A percentile compares a stretch with the other conserved stretches of the same genome.
Evolutionary conservation across 352 stramenopile genomes (phyloP).

Genomic region (Phytophthora parvispora): DNA sequence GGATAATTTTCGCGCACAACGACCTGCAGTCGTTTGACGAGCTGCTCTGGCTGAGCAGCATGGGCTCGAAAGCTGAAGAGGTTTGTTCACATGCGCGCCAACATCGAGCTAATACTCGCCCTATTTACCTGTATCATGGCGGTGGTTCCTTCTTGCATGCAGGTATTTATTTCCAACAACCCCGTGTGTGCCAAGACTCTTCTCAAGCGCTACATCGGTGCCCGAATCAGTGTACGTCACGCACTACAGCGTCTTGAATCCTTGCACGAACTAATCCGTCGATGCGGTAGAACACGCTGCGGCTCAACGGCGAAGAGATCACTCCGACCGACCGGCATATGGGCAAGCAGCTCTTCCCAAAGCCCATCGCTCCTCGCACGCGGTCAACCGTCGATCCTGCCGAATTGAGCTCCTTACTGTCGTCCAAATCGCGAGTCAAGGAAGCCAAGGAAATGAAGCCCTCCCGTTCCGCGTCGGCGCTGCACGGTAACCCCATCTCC

Average conservation of each 20-base stretch:
- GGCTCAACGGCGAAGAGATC: conserved; percentile 76
- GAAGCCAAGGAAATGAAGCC: conserved; percentile 28
- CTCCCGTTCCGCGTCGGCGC: conserved; percentile 7
- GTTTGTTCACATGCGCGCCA: conserved; percentile 26
- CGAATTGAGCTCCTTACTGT: conserved; percentile 6
- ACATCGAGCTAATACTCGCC: neutral
- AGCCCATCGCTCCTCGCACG: conserved; percentile 18
- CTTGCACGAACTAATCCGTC: neutral
- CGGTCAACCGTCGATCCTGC: conserved; percentile 15
- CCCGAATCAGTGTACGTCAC: conserved; percentile 55
- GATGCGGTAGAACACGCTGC: conserved; percentile 55
- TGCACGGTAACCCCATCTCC: conserved; percentile 15
- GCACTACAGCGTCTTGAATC: neutral
- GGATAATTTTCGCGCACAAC: conserved; percentile 77
- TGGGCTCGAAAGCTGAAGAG: conserved; percentile 76
- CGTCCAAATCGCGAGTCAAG: conserved; percentile 28
- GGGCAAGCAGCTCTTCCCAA: conserved; percentile 70
- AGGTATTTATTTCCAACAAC: conserved; percentile 80
- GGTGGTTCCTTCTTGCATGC: neutral
- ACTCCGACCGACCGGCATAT: conserved; percentile 49
- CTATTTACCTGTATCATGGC: neutral
- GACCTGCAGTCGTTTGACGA: conserved; percentile 74
- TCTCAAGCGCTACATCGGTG: conserved; percentile 63
- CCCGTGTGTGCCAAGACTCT: conserved; percentile 61
- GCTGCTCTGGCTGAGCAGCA: conserved; percentile 58